Base-by-base conservation (phyloP, 108 stramenopile genomes). In the Nitzschia inconspicua region DNA sequence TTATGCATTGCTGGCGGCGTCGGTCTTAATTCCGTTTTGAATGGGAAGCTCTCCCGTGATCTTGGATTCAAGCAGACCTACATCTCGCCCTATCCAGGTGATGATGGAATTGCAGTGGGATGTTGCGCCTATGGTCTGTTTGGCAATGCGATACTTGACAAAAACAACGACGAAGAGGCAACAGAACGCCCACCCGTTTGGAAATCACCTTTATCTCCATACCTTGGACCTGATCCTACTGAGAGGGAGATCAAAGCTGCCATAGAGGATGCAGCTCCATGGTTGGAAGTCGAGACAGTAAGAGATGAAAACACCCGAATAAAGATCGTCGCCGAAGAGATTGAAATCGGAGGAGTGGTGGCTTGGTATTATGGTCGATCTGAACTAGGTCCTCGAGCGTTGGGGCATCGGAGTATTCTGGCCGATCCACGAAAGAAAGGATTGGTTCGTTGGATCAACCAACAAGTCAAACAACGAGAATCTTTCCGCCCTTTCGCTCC, bases 401-500 rank as follows among this genome's bases (percentile, higher is more conserved):
- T 98, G 31, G 97, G 97, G 2, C 88, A 90, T 79, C 86, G 97
- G 8, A 94, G 92, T 44, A 87, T 98, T 29, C 47, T 98, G 39
- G 95, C 95, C 4, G 92, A 94, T 71, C 95, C 97, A 9, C 68
- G 93, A 11, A 79, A 84, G 26, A 84, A 85, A 30, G 81, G 80
- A 10, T 64, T 93, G 11, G 89, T 91, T 6, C 69, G 90, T 9
- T 87, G 85, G 44, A 93, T 97, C 44, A 97, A 96, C 48, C 64
- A 88, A 47, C 61, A 80, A 39, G 93, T 96, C 8, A 97, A 96
- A 50, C 74, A 73, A 36, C 78, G 97, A 52, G 97, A 98, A 65
- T 86, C 75, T 34, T 98, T 96, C 50, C 85, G 97, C 19, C 96
- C 97, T 0, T 96, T 98, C 66, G 96, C 95, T 29, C 95, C 97